These are phyloP conservation scores for Eimeria acervulina DNA, from an alignment of 169 alveolate genomes.

Conservation along the genomic window DNA sequence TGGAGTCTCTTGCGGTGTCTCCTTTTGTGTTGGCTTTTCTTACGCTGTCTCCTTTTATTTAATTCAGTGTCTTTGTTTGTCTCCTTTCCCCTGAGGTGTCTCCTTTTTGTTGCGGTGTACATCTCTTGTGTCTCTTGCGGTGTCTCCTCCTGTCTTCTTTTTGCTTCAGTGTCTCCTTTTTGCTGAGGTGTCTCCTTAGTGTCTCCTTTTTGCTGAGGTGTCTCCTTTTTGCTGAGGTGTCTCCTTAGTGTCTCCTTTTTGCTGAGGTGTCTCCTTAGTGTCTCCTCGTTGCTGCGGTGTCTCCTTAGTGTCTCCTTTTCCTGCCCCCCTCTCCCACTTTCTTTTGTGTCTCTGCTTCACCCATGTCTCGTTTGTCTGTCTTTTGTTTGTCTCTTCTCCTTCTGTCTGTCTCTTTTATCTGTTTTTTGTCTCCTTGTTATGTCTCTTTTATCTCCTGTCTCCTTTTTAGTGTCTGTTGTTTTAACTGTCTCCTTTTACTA, in stretches of 20 bases:
- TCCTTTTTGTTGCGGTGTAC: too few species aligned
- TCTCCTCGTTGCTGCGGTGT: not conserved
- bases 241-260: not conserved
- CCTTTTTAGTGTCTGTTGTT: too few species aligned
- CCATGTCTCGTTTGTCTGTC: not conserved
- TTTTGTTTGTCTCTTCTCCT: not conserved
- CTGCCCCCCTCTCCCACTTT: not conserved
- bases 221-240: too few species aligned
- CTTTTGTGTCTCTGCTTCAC: not conserved
- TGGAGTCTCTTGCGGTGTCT: too few species aligned
- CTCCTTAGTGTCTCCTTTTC: not conserved
- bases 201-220: too few species aligned
- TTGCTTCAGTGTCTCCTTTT: not conserved
- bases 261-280: too few species aligned
- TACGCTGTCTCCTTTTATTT: not conserved
- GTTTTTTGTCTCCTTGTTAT: not conserved
- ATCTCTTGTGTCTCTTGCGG: not conserved
- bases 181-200: too few species aligned
- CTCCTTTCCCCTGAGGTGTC: too few species aligned
- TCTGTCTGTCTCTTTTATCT: too few species aligned
- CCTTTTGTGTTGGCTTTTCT: too few species aligned
- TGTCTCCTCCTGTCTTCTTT: not conserved
- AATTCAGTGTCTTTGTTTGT: not conserved
- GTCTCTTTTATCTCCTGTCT: too few species aligned
- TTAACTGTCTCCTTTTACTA: too few species aligned